A percentile compares a stretch with the other conserved stretches of the same genome.
Conservation (phyloP, 2,329 filamentous ascomycete genomes). For the Phialophora chinensis region DNA sequence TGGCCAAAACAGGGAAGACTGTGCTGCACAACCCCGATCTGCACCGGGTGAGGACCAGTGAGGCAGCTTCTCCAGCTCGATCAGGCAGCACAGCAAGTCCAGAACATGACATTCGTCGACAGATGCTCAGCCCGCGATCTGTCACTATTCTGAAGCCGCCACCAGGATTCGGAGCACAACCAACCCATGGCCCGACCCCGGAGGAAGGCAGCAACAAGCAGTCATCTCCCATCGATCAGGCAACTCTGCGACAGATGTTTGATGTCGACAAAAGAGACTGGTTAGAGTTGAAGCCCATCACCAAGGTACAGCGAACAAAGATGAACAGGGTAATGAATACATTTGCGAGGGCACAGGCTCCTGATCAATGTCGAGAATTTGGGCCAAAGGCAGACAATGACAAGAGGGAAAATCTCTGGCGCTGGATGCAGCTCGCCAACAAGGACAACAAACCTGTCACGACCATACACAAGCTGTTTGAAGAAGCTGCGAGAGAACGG, state of each 20-base stretch:
- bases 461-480: conserved; percentile 18
- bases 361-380: conserved; percentile 15
- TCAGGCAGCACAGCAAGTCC: conserved; percentile 9
- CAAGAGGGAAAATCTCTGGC: conserved; percentile 16
- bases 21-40: conserved; percentile 38
- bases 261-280: conserved; percentile 30
- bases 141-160: conserved; percentile 18
- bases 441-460: conserved; percentile 12
- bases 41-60: conserved; percentile 25
- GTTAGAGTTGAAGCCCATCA: conserved; percentile 32
- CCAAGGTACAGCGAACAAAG: conserved; percentile 25
- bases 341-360: conserved; percentile 16
- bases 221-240: conserved; percentile 11
- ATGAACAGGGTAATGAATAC: conserved; percentile 32
- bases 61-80: conserved; percentile 5
- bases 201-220: neutral
- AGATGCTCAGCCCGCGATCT: conserved; percentile 1
- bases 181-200: neutral
- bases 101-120: conserved; percentile 4
- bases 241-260: conserved; percentile 30
- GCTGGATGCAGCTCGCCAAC: conserved; percentile 12
- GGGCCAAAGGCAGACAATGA: neutral
- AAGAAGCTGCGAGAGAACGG: conserved; percentile 29
- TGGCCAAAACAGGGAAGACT: conserved; percentile 38
- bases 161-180: conserved; percentile 23